Evolutionary conservation across 2,329 filamentous ascomycete genomes (phyloP).

Genomic region (Neonectria hederae): DNA sequence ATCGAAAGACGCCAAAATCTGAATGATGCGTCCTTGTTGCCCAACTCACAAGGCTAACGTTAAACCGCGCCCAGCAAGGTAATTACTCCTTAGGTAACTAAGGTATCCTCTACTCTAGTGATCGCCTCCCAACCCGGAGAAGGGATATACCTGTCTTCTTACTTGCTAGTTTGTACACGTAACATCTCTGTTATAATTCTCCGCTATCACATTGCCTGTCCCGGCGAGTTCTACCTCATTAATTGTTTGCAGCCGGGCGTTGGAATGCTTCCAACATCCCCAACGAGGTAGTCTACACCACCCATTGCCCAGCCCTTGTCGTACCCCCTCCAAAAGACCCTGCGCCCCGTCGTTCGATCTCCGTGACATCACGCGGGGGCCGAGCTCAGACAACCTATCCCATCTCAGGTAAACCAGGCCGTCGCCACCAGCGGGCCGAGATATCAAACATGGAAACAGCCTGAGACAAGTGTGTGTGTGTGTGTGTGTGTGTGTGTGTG

Average conservation of each 20-base stretch:
- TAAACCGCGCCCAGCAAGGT: slow-evolving; percentile 7
- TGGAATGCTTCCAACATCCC: neutral
- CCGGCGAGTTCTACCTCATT: neutral
- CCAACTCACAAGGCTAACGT: slow-evolving; percentile 12
- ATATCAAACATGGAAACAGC: slow-evolving; percentile 21
- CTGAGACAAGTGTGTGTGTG: slow-evolving; percentile 30
- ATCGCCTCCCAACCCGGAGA: neutral
- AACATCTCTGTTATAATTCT: neutral
- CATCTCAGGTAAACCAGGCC: slow-evolving; percentile 10
- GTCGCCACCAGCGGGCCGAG: slow-evolving; percentile 22
- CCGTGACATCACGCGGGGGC: slow-evolving; percentile 36
- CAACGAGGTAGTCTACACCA: neutral
- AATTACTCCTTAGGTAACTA: neutral
- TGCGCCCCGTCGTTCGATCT: slow-evolving; percentile 36
- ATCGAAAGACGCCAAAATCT: slow-evolving; percentile 2
- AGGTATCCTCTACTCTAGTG: neutral
- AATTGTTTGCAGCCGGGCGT: neutral
- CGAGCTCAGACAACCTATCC: slow-evolving; percentile 8
- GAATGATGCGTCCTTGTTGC: slow-evolving; percentile 7
- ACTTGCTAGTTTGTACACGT: slow-evolving; percentile 3
- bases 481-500: neutral
- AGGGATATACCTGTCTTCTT: neutral
- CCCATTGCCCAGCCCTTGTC: slow-evolving; percentile 11
- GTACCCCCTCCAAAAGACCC: slow-evolving; percentile 14
- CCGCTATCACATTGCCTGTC: neutral